Evolutionary conservation across 176 grass and related monocot species (phyloP).

Genomic region (Aegilops speltoides): DNA sequence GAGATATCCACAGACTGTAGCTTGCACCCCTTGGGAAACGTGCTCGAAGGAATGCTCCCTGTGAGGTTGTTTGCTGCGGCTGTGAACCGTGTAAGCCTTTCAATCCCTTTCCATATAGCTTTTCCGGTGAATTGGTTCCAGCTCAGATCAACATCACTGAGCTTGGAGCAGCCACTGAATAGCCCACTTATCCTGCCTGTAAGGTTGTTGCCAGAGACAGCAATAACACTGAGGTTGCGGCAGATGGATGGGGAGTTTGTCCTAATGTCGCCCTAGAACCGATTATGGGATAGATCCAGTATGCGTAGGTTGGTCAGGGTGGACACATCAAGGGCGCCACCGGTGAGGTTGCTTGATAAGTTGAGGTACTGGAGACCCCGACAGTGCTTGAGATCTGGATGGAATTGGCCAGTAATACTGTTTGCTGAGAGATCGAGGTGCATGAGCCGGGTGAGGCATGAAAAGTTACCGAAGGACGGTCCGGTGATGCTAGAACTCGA

Average conservation of each 20-base stretch:
- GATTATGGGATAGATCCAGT: constrained; percentile 44
- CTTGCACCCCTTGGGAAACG: constrained; percentile 13
- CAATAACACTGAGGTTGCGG: constrained; percentile 25
- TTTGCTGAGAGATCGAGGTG: constrained; percentile 50
- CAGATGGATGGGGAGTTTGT: constrained; percentile 39
- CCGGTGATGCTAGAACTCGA: constrained; percentile 48
- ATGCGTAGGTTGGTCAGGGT: constrained; percentile 27
- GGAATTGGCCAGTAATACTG: not conserved
- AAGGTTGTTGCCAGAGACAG: constrained; percentile 46
- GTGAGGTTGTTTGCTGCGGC: constrained; percentile 39
- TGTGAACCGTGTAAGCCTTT: constrained; percentile 13
- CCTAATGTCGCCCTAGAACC: constrained; percentile 26
- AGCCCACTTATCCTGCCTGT: constrained; percentile 19
- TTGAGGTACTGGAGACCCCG: constrained; percentile 46
- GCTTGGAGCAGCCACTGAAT: constrained; percentile 40
- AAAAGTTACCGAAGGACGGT: constrained; percentile 45
- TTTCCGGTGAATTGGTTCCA: constrained; percentile 42
- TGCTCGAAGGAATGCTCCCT: constrained; percentile 9
- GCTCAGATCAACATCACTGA: constrained; percentile 43
- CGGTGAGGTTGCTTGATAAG: constrained; percentile 43
- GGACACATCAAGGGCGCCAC: constrained; percentile 36
- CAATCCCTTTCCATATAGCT: constrained; percentile 33
- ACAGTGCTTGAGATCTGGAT: constrained; percentile 33
- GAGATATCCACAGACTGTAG: not conserved
- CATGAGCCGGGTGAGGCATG: constrained; percentile 27